These are phyloP conservation scores for Rhododendron griersonianum DNA, from an alignment of 148 eudicot genomes.

Conservation along the genomic window DNA sequence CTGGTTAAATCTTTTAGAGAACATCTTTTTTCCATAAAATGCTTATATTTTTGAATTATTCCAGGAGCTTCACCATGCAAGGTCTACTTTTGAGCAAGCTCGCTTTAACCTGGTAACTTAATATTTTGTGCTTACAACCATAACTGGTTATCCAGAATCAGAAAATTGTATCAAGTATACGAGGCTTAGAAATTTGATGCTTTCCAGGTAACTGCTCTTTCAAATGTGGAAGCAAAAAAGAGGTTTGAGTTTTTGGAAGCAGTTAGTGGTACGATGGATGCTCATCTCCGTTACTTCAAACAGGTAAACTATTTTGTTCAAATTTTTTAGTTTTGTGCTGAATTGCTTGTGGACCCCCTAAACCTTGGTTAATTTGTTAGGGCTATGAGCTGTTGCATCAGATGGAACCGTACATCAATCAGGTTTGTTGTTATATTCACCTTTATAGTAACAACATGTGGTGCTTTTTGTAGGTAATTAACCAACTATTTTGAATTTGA, in stretches of 20 bases:
- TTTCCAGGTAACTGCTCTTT: slow-evolving; percentile 66
- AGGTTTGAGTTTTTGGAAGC: slow-evolving; percentile 98
- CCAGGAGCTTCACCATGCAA: slow-evolving; percentile 95
- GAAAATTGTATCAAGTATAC: background rate
- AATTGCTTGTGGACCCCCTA: slow-evolving; percentile 6
- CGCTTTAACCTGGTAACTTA: slow-evolving; percentile 81
- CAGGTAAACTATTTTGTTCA: slow-evolving; percentile 42
- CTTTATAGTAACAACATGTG: background rate
- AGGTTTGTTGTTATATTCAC: slow-evolving; percentile 43
- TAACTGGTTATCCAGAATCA: background rate
- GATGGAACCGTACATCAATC: slow-evolving; percentile 98
- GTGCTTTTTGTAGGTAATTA: background rate
- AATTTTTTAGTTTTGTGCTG: background rate
- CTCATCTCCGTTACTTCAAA: slow-evolving; percentile 96
- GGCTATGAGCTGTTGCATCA: slow-evolving; percentile 98
- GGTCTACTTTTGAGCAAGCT: slow-evolving; percentile 93
- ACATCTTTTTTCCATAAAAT: slow-evolving; percentile 2
- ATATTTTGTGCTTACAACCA: background rate
- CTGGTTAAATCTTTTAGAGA: slow-evolving; percentile 2
- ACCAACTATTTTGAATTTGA: background rate
- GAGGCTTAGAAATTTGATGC: background rate
- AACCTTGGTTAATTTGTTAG: slow-evolving; percentile 31
- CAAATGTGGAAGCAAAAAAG: slow-evolving; percentile 94
- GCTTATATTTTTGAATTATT: slow-evolving; percentile 22
- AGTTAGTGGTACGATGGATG: slow-evolving; percentile 97